Evolutionary conservation across 192 early-diverging fungal genomes (phyloP).

Genomic region (Umbelopsis vinacea): DNA sequence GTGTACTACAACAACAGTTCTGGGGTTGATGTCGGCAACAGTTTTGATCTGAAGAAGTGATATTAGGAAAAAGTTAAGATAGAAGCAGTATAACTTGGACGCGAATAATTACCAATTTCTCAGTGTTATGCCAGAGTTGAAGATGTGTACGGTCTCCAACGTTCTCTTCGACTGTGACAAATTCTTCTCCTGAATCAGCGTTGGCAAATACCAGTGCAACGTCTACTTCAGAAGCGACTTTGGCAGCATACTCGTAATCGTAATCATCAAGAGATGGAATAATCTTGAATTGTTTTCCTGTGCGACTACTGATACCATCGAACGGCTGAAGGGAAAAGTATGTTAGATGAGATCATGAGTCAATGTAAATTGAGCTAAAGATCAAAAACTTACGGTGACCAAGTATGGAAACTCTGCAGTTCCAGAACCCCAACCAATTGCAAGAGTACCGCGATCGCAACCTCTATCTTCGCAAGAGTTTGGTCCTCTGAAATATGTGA

Average conservation of each 20-base stretch:
- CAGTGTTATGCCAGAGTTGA: conserved; percentile 58
- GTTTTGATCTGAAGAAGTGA: conserved; percentile 38
- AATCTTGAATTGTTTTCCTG: conserved; percentile 26
- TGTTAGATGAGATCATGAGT: too few relatives aligned
- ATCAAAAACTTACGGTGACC: conserved; percentile 32
- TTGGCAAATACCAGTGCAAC: conserved; percentile 50
- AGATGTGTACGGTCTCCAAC: conserved; percentile 61
- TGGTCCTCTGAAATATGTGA: conserved; percentile 18
- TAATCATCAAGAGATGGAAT: conserved; percentile 15
- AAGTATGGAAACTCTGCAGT: conserved; percentile 35
- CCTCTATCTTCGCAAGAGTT: conserved; percentile 35
- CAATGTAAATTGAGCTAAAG: too few relatives aligned
- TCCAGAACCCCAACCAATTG: conserved; percentile 37
- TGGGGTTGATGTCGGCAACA: conserved; percentile 54
- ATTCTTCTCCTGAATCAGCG: conserved; percentile 43
- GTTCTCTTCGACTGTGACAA: conserved; percentile 53
- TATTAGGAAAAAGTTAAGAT: not conserved
- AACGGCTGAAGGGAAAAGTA: conserved; percentile 21
- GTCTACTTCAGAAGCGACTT: conserved; percentile 42
- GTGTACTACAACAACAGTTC: conserved; percentile 63
- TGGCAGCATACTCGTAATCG: conserved; percentile 20
- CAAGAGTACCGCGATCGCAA: conserved; percentile 30
- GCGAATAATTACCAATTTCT: conserved; percentile 48
- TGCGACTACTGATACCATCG: conserved; percentile 29
- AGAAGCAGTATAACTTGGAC: not conserved